A percentile compares a stretch with the other conserved stretches of the same genome.
These are phyloP conservation scores for Xylaria sp. DNA, from an alignment of 2,329 filamentous ascomycete genomes.

Conservation along the genomic window DNA sequence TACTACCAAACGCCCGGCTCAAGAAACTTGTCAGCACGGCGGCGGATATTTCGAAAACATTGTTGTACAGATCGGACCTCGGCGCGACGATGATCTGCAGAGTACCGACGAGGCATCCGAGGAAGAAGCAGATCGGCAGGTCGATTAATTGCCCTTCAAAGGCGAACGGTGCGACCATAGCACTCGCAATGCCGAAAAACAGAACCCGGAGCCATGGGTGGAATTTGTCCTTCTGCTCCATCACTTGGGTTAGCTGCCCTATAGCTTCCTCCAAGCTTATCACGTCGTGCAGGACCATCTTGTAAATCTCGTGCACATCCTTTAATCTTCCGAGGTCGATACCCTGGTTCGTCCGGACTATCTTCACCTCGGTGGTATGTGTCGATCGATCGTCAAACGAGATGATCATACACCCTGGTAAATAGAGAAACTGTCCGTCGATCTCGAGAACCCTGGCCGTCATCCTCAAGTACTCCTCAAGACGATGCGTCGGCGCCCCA, in stretches of 20 bases:
- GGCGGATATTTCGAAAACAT: constrained; percentile 56
- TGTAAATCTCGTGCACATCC: constrained; percentile 78
- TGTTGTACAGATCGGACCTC: constrained; percentile 69
- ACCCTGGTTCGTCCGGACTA: constrained; percentile 67
- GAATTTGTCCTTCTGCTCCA: constrained; percentile 34
- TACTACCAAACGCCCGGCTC: constrained; percentile 69
- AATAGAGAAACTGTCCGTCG: constrained; percentile 85
- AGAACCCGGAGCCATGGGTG: constrained; percentile 34
- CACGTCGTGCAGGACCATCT: constrained; percentile 77
- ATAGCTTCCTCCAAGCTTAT: constrained; percentile 38
- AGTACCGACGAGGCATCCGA: constrained; percentile 36
- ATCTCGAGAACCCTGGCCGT: constrained; percentile 87
- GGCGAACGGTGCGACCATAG: constrained; percentile 34
- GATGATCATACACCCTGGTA: constrained; percentile 92
- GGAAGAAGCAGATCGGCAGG: constrained; percentile 35
- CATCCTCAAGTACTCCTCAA: constrained; percentile 92
- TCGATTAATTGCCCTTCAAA: constrained; percentile 36
- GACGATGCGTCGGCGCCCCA: constrained; percentile 85
- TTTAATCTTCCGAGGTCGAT: constrained; percentile 74
- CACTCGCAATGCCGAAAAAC: constrained; percentile 35
- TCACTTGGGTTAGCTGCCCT: constrained; percentile 28
- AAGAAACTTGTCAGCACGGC: constrained; percentile 69
- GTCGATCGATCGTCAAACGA: constrained; percentile 76
- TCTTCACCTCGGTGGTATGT: constrained; percentile 68
- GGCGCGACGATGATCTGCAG: constrained; percentile 76